Percentiles rank a stretch among this genome's conserved stretches.
These are phyloP conservation scores for Pochonia chlamydosporia DNA, from an alignment of 2,329 filamentous ascomycete genomes.

Conservation along the genomic window DNA sequence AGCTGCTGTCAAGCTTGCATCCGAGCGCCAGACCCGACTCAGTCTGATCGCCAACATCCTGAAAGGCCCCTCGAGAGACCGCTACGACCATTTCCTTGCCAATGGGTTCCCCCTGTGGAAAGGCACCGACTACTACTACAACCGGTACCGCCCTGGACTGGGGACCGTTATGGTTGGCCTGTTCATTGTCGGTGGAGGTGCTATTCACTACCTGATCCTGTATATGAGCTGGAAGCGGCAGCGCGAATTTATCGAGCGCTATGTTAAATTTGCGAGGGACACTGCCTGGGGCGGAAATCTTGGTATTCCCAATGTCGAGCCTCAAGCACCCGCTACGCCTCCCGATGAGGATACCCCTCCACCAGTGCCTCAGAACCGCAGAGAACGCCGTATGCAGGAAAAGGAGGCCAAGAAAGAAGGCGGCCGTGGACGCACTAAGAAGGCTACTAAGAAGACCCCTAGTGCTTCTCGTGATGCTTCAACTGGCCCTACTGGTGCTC, in stretches of 20 bases:
- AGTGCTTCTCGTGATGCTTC: constrained; percentile 38
- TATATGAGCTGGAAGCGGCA: constrained; percentile 86
- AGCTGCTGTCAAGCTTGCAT: constrained; percentile 72
- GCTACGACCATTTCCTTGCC: constrained; percentile 89
- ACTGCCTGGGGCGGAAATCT: constrained; percentile 85
- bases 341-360: constrained; percentile 44
- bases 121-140: constrained; percentile 98
- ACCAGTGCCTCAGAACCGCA: constrained; percentile 66
- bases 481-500: constrained; percentile 57
- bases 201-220: constrained; percentile 78
- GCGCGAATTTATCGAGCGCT: constrained; percentile 83
- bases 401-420: constrained; percentile 71
- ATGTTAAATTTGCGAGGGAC: constrained; percentile 82
- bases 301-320: constrained; percentile 62
- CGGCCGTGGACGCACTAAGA: constrained; percentile 47
- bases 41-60: constrained; percentile 83
- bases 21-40: constrained; percentile 76
- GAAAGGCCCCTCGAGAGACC: constrained; percentile 69
- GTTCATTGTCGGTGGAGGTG: constrained; percentile 78
- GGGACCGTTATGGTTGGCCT: constrained; percentile 77
- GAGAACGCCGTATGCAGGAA: constrained; percentile 84
- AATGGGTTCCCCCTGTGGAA: constrained; percentile 97
- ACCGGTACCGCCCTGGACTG: constrained; percentile 83
- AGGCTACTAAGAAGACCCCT: constrained; percentile 30
- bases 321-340: constrained; percentile 36